Evolutionary conservation across 2,329 filamentous ascomycete genomes (phyloP).

Genomic region (Paramyrothecium sp.): DNA sequence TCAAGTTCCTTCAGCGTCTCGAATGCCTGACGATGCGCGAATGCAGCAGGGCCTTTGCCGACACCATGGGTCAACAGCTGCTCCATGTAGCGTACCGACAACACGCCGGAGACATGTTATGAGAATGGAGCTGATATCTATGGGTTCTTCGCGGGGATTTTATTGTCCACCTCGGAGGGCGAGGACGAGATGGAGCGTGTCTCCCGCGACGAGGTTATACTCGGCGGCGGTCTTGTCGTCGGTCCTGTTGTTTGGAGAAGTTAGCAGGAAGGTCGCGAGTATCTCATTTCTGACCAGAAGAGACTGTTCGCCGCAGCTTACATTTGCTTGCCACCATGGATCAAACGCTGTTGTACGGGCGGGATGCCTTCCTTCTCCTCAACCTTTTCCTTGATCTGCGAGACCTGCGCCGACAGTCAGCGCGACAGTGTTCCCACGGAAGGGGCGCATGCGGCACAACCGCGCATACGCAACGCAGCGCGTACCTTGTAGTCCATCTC

Average conservation of each 20-base stretch:
- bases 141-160: neutral
- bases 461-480: neutral
- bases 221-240: conserved; percentile 93
- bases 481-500: conserved; percentile 88
- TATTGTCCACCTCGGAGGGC: conserved; percentile 76
- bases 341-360: conserved; percentile 92
- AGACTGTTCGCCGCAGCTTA: conserved; percentile 33
- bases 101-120: no score
- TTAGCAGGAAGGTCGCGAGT: no score
- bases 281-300: neutral
- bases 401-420: conserved; percentile 59
- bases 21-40: no score
- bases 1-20: no score
- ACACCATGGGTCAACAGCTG: no score
- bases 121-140: neutral
- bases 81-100: no score
- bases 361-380: conserved; percentile 99
- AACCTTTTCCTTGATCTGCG: conserved; percentile 96
- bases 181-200: conserved; percentile 92
- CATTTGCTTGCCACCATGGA: conserved; percentile 98
- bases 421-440: neutral
- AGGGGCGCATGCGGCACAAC: no score
- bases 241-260: conserved; percentile 57
- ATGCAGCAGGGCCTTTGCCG: no score
- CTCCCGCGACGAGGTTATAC: conserved; percentile 87